phyloP scores from a whole-genome alignment of 306 rosid species.

The Cicer arietinum region DNA sequence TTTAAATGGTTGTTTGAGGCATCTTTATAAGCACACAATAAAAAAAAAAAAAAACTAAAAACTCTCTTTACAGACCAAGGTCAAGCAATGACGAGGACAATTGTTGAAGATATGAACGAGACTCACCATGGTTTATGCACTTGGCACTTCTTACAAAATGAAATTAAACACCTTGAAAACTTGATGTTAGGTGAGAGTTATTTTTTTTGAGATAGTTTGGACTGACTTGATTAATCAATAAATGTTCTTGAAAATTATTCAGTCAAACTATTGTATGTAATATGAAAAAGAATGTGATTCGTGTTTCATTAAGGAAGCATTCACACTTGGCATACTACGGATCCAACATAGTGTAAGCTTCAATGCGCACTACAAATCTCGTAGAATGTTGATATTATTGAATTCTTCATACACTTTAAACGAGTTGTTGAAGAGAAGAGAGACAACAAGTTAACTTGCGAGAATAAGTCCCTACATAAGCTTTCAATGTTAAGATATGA shows the following conservation, averaged over 20 bases:
- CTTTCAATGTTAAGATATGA: neutral
- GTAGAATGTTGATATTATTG: neutral
- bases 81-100: neutral
- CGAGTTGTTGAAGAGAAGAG: neutral
- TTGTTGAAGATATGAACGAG: neutral
- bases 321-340: neutral
- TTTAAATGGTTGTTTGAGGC: no score
- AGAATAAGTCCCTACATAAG: constrained; percentile 3
- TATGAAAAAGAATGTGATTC: neutral
- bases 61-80: neutral
- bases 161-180: neutral
- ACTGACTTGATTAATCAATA: neutral
- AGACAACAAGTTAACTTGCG: neutral
- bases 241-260: neutral
- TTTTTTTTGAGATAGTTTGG: neutral
- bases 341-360: neutral
- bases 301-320: neutral
- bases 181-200: no score
- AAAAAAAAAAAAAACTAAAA: no score
- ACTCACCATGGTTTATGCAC: neutral
- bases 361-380: neutral
- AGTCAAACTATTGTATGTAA: neutral
- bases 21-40: no score
- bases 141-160: neutral
- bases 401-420: constrained; percentile 5